Conservation (phyloP, 768 basidiomycete genomes). For the Paxillus involutus region DNA sequence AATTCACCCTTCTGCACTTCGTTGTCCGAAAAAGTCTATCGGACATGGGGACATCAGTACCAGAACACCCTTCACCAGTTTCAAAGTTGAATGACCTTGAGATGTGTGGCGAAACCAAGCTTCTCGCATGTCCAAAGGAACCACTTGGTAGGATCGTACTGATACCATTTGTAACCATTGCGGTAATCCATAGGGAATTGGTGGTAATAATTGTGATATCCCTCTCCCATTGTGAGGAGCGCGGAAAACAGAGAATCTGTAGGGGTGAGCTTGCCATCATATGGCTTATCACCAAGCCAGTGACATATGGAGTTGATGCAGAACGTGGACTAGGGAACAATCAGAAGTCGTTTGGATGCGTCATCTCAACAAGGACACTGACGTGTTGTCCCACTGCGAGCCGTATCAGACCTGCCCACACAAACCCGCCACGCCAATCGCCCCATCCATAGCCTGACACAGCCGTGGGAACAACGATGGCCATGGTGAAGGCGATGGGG, state of each 20-base stretch:
- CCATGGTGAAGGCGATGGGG: constrained; percentile 61
- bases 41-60: background rate
- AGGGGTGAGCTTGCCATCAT: constrained; percentile 90
- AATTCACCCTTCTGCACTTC: constrained; percentile 81
- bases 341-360: background rate
- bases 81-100: constrained; percentile 38
- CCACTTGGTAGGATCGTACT: constrained; percentile 93
- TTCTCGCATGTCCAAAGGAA: constrained; percentile 50
- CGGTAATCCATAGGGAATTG: constrained; percentile 94
- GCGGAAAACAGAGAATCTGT: constrained; percentile 84
- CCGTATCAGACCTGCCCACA: constrained; percentile 43
- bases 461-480: constrained; percentile 63
- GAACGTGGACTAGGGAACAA: constrained; percentile 70
- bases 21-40: constrained; percentile 53
- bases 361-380: constrained; percentile 28
- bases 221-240: constrained; percentile 86
- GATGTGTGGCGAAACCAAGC: constrained; percentile 50
- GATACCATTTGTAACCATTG: constrained; percentile 85
- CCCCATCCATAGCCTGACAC: constrained; percentile 17
- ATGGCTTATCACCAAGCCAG: constrained; percentile 88
- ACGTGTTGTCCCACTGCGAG: constrained; percentile 84
- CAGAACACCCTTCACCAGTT: background rate
- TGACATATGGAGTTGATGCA: constrained; percentile 94
- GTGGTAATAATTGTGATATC: constrained; percentile 97
- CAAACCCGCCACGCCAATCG: constrained; percentile 25